Conservation (phyloP, 1,139 yeast species). For the Wickerhamomyces sp. region DNA sequence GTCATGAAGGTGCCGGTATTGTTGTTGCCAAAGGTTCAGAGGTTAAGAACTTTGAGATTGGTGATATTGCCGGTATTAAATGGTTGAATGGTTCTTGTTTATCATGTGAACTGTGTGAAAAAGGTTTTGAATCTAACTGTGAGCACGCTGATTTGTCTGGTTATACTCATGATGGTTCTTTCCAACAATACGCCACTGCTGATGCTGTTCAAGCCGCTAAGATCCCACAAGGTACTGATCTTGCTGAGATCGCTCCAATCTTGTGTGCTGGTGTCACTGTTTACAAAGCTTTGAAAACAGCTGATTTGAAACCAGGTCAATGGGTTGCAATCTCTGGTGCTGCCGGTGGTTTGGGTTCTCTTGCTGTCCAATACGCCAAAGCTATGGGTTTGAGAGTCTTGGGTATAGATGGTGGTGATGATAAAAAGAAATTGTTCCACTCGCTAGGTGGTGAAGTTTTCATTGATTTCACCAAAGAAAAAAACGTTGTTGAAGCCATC, state of each 20-base stretch:
- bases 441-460: slow-evolving; percentile 62
- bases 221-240: slow-evolving; percentile 60
- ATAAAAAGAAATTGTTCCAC: slow-evolving; percentile 52
- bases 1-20: slow-evolving; percentile 82
- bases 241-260: slow-evolving; percentile 65
- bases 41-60: slow-evolving; percentile 62
- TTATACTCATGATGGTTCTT: slow-evolving; percentile 76
- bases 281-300: slow-evolving; percentile 72
- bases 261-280: slow-evolving; percentile 81
- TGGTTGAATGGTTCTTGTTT: slow-evolving; percentile 74
- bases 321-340: slow-evolving; percentile 81
- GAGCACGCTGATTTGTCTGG: slow-evolving; percentile 65
- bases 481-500: slow-evolving; percentile 54
- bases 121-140: slow-evolving; percentile 64
- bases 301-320: slow-evolving; percentile 58
- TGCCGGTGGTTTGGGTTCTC: slow-evolving; percentile 73
- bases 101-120: slow-evolving; percentile 64
- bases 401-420: slow-evolving; percentile 74
- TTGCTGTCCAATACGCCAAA: slow-evolving; percentile 69
- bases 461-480: slow-evolving; percentile 56
- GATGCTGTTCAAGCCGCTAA: slow-evolving; percentile 74
- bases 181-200: slow-evolving; percentile 77
- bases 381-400: slow-evolving; percentile 70
- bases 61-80: slow-evolving; percentile 70
- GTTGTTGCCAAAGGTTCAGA: slow-evolving; percentile 67